phyloP scores from a whole-genome alignment of 2,329 filamentous ascomycete species.

The Anthostomella pinea region DNA sequence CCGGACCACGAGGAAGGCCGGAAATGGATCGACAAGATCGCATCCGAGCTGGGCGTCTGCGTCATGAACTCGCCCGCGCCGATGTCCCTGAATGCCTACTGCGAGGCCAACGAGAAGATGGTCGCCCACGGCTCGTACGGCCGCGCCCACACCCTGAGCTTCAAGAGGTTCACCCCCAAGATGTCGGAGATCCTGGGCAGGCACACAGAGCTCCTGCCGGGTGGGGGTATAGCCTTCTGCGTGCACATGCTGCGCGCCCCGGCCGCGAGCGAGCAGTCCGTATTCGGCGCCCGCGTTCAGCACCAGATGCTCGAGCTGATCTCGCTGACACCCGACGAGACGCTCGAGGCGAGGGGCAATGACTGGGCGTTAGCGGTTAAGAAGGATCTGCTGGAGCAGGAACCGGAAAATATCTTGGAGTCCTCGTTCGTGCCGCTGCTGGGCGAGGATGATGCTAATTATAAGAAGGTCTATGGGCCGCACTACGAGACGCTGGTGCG shows the following conservation, averaged over 20 bases:
- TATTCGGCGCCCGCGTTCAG: constrained; percentile 29
- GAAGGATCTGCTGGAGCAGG: constrained; percentile 20
- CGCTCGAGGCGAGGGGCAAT: constrained; percentile 21
- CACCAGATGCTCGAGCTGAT: constrained; percentile 38
- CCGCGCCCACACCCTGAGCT: constrained; percentile 17
- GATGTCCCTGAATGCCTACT: constrained; percentile 10
- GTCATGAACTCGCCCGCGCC: constrained; percentile 15
- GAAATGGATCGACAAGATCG: constrained; percentile 15
- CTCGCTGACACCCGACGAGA: constrained; percentile 18
- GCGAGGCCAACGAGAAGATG: constrained; percentile 19
- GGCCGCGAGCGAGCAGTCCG: constrained; percentile 17
- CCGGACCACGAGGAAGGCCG: constrained; percentile 25
- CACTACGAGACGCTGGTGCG: constrained; percentile 22
- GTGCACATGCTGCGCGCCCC: constrained; percentile 31
- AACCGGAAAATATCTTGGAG: constrained; percentile 25
- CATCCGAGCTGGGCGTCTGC: constrained; percentile 10
- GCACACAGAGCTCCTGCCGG: constrained; percentile 19
- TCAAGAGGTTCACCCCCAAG: constrained; percentile 25
- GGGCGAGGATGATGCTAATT: constrained; percentile 21
- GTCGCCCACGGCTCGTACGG: constrained; percentile 20
- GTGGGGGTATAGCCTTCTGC: constrained; percentile 26
- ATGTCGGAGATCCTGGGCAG: constrained; percentile 25
- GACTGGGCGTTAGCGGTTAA: constrained; percentile 22
- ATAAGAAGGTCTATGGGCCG: constrained; percentile 30
- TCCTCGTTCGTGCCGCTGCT: constrained; percentile 33